Percentiles rank a stretch among this genome's conserved stretches.
These are phyloP conservation scores for Skeletonema potamos DNA, from an alignment of 108 stramenopile genomes.

Conservation along the genomic window DNA sequence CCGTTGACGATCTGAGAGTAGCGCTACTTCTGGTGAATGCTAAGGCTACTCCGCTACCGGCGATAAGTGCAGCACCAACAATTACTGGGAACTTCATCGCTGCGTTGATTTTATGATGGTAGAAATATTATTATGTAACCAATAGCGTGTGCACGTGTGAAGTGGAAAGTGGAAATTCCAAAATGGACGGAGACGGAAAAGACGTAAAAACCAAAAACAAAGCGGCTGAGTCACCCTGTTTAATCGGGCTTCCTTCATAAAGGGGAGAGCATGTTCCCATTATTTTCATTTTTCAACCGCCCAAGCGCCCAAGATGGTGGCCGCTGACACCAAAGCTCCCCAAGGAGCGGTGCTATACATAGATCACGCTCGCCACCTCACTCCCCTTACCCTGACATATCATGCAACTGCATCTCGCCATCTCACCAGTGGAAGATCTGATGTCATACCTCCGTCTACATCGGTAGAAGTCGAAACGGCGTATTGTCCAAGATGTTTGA, in stretches of 20 bases:
- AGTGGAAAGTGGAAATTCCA: too few relatives aligned
- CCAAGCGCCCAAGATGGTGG: too few relatives aligned
- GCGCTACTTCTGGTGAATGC: constrained; percentile 2
- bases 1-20: not conserved
- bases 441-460: constrained; percentile 56
- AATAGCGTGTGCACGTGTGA: too few relatives aligned
- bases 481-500: constrained; percentile 78
- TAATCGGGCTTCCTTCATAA: not conserved
- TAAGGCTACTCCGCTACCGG: constrained; percentile 13
- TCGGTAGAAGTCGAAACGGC: constrained; percentile 46
- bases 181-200: too few relatives aligned
- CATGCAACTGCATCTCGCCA: constrained; percentile 85
- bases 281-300: too few relatives aligned
- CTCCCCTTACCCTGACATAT: constrained; percentile 67
- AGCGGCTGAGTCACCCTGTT: not conserved
- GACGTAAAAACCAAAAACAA: too few relatives aligned
- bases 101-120: not conserved
- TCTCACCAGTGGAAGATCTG: constrained; percentile 61
- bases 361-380: constrained; percentile 77
- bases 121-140: too few relatives aligned
- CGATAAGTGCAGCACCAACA: not conserved
- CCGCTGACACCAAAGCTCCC: not conserved
- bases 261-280: not conserved
- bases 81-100: constrained; percentile 20
- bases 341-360: constrained; percentile 62